phyloP scores from a whole-genome alignment of 257 asterid species.

The Lantana camara region DNA sequence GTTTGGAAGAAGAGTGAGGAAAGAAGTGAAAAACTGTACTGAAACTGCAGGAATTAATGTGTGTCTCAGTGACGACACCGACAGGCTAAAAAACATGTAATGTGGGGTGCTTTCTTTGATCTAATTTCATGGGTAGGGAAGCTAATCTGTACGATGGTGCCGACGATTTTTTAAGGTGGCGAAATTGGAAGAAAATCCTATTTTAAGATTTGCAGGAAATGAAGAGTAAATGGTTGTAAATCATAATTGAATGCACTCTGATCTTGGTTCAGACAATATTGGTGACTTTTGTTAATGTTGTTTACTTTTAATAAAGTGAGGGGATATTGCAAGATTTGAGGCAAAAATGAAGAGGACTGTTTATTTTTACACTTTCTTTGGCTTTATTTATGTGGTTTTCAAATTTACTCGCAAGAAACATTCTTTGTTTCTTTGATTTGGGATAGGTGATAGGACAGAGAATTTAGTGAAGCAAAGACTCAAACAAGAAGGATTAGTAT shows the following conservation, averaged over 20 bases:
- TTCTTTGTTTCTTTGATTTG: no score
- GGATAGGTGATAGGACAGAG: no score
- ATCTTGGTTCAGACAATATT: neutral
- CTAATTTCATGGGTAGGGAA: slow-evolving; percentile 7
- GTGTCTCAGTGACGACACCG: slow-evolving; percentile 8
- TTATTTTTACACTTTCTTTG: no score
- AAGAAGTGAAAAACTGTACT: neutral
- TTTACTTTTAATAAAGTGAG: neutral
- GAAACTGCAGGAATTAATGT: no score
- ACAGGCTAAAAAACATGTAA: slow-evolving; percentile 6
- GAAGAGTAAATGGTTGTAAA: neutral
- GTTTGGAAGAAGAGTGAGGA: neutral
- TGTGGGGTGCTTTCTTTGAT: slow-evolving; percentile 1
- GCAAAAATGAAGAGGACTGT: slow-evolving; percentile 2
- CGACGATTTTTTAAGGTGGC: neutral
- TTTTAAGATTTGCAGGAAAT: neutral
- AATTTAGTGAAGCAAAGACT: no score
- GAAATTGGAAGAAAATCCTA: neutral
- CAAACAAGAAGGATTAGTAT: no score
- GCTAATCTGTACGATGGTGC: slow-evolving; percentile 15
- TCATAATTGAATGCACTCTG: neutral
- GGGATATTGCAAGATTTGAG: neutral
- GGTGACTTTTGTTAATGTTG: neutral
- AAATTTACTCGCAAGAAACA: no score
- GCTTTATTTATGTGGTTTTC: no score